These are phyloP conservation scores for Colletotrichum sp. DNA, from an alignment of 2,329 filamentous ascomycete genomes.

Conservation along the genomic window DNA sequence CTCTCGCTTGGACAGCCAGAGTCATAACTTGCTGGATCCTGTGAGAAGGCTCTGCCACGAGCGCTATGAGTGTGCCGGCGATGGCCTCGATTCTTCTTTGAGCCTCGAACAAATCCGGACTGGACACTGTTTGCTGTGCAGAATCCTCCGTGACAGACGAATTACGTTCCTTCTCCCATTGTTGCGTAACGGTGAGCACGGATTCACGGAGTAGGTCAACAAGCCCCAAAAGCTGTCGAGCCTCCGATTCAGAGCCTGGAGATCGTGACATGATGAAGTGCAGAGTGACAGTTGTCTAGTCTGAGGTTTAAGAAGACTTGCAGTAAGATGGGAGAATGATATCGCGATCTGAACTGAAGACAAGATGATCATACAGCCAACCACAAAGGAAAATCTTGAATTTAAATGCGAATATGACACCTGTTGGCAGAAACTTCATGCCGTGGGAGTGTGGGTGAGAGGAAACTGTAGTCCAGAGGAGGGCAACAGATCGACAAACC, in stretches of 20 bases:
- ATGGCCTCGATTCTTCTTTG: constrained; percentile 35
- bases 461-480: background rate
- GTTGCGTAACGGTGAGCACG: background rate
- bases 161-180: background rate
- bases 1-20: constrained; percentile 38
- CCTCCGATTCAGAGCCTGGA: background rate
- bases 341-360: background rate
- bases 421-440: background rate
- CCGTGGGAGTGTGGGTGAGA: background rate
- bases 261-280: background rate
- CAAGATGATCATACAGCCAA: background rate
- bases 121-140: background rate
- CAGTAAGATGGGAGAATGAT: background rate
- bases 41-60: constrained; percentile 34
- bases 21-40: constrained; percentile 36
- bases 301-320: background rate
- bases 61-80: constrained; percentile 36
- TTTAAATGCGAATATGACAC: background rate
- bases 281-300: background rate
- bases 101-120: constrained; percentile 32
- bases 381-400: background rate
- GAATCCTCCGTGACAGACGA: background rate
- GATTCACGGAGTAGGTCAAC: background rate
- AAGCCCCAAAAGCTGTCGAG: background rate
- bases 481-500: background rate